Base-by-base conservation (phyloP, 306 rosid genomes). In the Vigna trinervia region DNA sequence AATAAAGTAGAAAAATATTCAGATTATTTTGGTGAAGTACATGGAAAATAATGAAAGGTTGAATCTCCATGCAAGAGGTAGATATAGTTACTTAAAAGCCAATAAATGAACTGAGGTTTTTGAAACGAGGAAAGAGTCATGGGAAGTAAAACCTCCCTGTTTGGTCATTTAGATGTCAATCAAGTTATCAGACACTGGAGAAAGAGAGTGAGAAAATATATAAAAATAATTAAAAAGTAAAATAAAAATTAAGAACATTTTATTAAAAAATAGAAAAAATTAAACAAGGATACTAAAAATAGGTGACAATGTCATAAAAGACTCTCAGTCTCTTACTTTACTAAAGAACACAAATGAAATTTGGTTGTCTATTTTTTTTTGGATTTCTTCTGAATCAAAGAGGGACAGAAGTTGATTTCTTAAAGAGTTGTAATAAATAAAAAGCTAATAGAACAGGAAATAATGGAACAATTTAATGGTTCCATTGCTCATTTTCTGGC, bases 51-150 rank as follows among this genome's bases (percentile, higher is more conserved):
- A 69, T 47, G 51, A 75, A 60, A 75, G 23, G 51, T 60, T 43
- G 3, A 69, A 69, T 39, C 19, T 69, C 71, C 39, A n/a, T 38
- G 6, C 8, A 8, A 43, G 30, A 39, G 76, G 34, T 50, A 51
- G 66, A 51, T 74, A 58, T 43, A 50, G 76, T 50, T 50, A 48
- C 8, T 57, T 11, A 41, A 50, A 41, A 58, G 61, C 36, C 30
- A 81, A 73, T 68, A 77, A 77, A 74, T 79, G 75, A 76, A 36
- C 5, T 51, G 13, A 19, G 47, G 3, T 59, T 65, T 73, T 13
- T 22, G 17, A 6, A 3, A 20, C 0, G 22, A 11, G 75, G 69
- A 17, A 54, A 54, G 36, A 38, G 10, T 32, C 51, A 19, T 22
- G 53, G 52, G 26, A 48, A 63, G 19, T 22, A 11, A 10, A 9